These are phyloP conservation scores for Poronia punctata DNA, from an alignment of 495 filamentous ascomycete species.

Conservation along the genomic window DNA sequence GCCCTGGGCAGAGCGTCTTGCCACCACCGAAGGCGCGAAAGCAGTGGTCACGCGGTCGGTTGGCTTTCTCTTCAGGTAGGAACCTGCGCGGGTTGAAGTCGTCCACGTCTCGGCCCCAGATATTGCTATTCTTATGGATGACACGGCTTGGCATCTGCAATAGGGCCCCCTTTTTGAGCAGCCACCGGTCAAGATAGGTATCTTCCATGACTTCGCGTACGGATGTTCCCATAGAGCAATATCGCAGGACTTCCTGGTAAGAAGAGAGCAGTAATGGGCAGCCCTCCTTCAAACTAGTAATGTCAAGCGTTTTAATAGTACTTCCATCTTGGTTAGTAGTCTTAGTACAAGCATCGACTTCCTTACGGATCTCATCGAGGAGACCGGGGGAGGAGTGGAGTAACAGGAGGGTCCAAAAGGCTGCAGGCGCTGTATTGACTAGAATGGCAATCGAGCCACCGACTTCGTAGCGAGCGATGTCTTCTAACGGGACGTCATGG, in stretches of 20 bases:
- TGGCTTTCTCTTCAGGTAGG: slow-evolving; percentile 1
- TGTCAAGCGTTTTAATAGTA: slow-evolving; percentile 24
- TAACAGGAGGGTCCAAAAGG: slow-evolving; percentile 41
- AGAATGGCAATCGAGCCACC: slow-evolving; percentile 32
- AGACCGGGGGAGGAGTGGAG: slow-evolving; percentile 32
- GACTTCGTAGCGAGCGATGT: slow-evolving; percentile 38
- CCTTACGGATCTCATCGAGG: slow-evolving; percentile 16
- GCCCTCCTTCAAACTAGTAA: slow-evolving; percentile 27
- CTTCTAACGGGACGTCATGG: slow-evolving; percentile 27
- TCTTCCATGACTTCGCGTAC: slow-evolving; percentile 21
- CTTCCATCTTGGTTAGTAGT: slow-evolving; percentile 5
- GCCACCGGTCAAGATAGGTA: slow-evolving; percentile 18
- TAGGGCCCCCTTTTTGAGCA: slow-evolving; percentile 21
- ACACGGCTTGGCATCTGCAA: slow-evolving; percentile 13
- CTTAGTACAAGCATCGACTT: slow-evolving; percentile 14
- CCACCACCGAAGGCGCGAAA: slow-evolving; percentile 26
- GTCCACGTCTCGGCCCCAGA: slow-evolving; percentile 17
- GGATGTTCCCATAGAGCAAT: no score
- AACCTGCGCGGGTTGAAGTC: slow-evolving; percentile 21
- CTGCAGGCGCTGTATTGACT: slow-evolving; percentile 39
- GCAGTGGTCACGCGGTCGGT: slow-evolving; percentile 10
- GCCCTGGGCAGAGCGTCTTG: slow-evolving; percentile 21
- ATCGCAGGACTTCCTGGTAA: no score
- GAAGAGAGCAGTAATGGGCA: no score
- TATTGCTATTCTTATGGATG: slow-evolving; percentile 10